Evolutionary conservation across 106 monocot species (phyloP).

Genomic region (Hemerocallis citrina): DNA sequence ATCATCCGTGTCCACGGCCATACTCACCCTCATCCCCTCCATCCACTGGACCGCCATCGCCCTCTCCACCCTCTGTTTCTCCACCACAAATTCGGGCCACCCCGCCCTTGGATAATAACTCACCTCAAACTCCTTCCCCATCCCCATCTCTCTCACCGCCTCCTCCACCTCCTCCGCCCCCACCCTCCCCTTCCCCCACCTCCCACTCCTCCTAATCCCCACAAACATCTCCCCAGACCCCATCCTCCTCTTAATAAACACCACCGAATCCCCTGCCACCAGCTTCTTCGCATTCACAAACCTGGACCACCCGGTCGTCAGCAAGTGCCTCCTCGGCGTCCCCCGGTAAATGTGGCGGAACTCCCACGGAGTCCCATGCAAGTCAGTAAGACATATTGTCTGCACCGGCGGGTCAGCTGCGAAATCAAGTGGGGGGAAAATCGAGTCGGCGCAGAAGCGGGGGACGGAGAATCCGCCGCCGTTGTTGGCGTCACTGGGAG

Average conservation of each 20-base stretch:
- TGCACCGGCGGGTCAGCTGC: constrained; percentile 32
- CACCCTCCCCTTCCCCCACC: constrained; percentile 26
- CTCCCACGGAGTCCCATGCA: constrained; percentile 42
- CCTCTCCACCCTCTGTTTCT: constrained; percentile 31
- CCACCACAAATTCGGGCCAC: constrained; percentile 47
- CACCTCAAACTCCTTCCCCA: constrained; percentile 35
- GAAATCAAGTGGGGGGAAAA: constrained; percentile 51
- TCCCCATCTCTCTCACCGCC: constrained; percentile 31
- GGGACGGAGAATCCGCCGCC: constrained; percentile 81
- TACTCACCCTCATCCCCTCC: constrained; percentile 47
- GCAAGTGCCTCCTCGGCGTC: constrained; percentile 49
- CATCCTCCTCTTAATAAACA: constrained; percentile 31
- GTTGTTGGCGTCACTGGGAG: constrained; percentile 73
- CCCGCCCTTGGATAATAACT: constrained; percentile 37
- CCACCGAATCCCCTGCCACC: constrained; percentile 50
- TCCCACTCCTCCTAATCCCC: constrained; percentile 3
- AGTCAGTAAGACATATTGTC: constrained; percentile 26
- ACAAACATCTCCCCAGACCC: neutral
- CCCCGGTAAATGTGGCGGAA: constrained; percentile 77
- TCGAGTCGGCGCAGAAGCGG: constrained; percentile 46
- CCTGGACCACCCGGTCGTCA: constrained; percentile 73
- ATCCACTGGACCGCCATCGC: constrained; percentile 27
- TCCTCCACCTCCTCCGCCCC: constrained; percentile 34
- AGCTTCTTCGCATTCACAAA: constrained; percentile 66
- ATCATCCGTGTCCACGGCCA: constrained; percentile 41